Conservation (phyloP, 352 stramenopile genomes). For the Globisporangium cylindrosporum region DNA sequence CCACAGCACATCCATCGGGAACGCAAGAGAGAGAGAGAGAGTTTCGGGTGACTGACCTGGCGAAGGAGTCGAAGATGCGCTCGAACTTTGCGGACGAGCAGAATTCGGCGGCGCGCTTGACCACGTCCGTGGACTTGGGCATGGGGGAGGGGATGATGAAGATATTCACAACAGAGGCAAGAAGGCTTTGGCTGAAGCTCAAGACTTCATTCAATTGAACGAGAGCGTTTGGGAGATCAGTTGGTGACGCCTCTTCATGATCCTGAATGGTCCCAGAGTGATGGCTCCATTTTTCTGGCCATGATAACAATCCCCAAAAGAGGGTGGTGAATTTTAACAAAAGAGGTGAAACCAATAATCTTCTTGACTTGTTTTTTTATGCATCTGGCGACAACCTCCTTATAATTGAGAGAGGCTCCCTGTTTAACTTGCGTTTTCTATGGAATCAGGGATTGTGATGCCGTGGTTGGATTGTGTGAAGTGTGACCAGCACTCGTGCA, state of each 20-base stretch:
- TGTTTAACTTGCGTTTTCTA: not conserved
- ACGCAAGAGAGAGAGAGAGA: too few relatives aligned
- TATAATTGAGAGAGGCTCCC: not conserved
- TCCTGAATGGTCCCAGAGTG: not conserved
- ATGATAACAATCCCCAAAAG: not conserved
- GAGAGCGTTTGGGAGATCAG: too few relatives aligned
- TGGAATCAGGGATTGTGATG: not conserved
- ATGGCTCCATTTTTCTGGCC: not conserved
- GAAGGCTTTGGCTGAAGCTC: not conserved
- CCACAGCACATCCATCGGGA: not conserved
- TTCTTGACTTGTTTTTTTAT: not conserved
- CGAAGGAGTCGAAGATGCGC: conserved; percentile 68
- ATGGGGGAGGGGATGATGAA: not conserved
- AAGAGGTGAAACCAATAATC: not conserved
- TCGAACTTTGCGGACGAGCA: conserved; percentile 68
- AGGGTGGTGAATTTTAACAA: not conserved
- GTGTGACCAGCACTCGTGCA: not conserved
- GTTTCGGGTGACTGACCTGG: conserved; percentile 25
- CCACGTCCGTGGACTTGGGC: conserved; percentile 26
- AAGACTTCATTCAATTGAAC: not conserved
- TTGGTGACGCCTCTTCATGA: not conserved
- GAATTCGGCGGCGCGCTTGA: conserved; percentile 62
- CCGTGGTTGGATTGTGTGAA: too few relatives aligned
- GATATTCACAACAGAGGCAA: not conserved
- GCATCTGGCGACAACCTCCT: not conserved